Conservation (phyloP, 192 early-diverging fungal genomes). For the Podila horticola region DNA sequence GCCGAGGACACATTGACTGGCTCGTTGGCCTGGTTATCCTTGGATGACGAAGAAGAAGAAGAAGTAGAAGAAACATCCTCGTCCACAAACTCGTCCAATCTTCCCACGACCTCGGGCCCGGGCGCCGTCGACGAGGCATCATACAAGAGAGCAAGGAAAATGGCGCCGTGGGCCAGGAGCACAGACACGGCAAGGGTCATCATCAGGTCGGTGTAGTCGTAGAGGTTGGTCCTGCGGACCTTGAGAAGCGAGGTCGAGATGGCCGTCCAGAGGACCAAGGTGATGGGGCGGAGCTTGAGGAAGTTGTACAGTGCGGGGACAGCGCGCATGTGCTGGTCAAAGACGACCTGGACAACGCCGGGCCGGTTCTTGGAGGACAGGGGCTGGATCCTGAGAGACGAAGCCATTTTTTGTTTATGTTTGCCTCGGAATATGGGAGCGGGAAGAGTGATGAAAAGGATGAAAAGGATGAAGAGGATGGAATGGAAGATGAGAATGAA, state of each 20-base stretch:
- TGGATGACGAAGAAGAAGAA: not conserved
- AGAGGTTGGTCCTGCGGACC: constrained; percentile 13
- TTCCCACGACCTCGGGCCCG: constrained; percentile 16
- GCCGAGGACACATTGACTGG: not conserved
- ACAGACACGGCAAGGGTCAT: constrained; percentile 12
- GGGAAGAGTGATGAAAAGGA: not conserved
- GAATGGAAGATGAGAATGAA: not conserved
- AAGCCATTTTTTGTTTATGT: not conserved
- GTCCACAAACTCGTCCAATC: constrained; percentile 24
- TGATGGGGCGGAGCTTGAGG: constrained; percentile 37
- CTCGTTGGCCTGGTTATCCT: not conserved
- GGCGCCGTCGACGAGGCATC: constrained; percentile 24
- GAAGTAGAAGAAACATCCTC: not conserved
- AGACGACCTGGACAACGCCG: constrained; percentile 12
- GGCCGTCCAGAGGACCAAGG: constrained; percentile 38
- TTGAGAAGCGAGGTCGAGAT: constrained; percentile 30
- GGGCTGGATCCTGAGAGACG: constrained; percentile 25
- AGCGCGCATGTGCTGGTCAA: constrained; percentile 28
- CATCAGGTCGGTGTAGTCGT: constrained; percentile 11
- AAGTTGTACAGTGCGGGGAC: constrained; percentile 18
- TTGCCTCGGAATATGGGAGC: not conserved
- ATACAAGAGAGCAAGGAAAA: constrained; percentile 31
- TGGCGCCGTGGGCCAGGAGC: constrained; percentile 17
- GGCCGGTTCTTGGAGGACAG: constrained; percentile 32
- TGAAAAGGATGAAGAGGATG: not conserved